Evolutionary conservation across 1,139 yeast species (phyloP), one percentile per base, ranked within the genome.

Genomic region (Blastobotrys buckinghamii): DNA sequence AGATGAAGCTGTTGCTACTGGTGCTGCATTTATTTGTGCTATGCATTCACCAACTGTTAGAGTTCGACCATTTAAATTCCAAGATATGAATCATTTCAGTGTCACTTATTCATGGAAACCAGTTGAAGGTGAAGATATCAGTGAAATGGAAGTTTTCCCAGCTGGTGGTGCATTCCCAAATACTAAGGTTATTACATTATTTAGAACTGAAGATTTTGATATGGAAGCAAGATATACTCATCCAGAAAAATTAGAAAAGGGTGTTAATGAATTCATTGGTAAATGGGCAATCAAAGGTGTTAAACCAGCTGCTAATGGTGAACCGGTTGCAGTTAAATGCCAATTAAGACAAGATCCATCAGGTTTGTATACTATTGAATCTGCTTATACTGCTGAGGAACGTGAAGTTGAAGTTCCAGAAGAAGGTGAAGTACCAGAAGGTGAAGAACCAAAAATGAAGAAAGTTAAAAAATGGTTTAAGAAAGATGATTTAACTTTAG

Each of bases 11-110:
- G 84, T 90, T 69, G 97, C 98, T 54, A 86, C 94, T 72, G 99
- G 99, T 77, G 95, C 96, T 61, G 97, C 99, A 49, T 94, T 92
- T 74, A 87, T 94, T 65, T 92, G 98, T 73, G 99, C 98, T 61
- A 87, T 90, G 74, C 97, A 90, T 78, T 92, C 98, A 29, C 98
- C 98, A 72, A 90, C 97, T 59, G 82, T 92, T 65, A 86, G 98
- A 76, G 98, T 94, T 50, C 85, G 97, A 74, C 97, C 97, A 62
- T 92, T 92, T 84, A 92, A 90, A 75, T 92, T 90, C 67, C 97
- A 92, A 76, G 99, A 92, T 71, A 75, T 83, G 69, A 90, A 90
- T 81, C 85, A 82, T 62, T 79, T 81, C 80, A 81, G 96, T 42
- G 97, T 94, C 59, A 85, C 97, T 47, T 94, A 88, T 81, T 80